Conservation (phyloP, 1,139 yeast genomes). For the Maudiozyma humilis region DNA sequence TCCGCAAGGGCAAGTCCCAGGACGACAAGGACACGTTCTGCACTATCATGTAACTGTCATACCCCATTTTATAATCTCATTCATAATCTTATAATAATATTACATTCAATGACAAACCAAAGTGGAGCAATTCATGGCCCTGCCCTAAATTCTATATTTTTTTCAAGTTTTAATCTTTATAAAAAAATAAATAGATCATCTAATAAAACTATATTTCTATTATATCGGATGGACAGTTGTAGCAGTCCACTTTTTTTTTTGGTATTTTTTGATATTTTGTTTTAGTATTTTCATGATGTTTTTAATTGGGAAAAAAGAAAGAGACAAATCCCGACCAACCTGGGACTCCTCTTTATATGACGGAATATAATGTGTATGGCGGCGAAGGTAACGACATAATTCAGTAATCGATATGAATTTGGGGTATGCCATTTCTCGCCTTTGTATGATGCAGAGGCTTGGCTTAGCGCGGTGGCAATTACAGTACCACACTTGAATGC, state of each 20-base stretch:
- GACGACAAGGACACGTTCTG: constrained; percentile 12
- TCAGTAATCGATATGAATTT: too few relatives aligned
- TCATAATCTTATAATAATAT: background rate
- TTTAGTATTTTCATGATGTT: background rate
- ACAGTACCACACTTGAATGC: too few relatives aligned
- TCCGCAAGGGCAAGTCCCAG: constrained; percentile 12
- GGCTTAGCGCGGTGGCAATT: too few relatives aligned
- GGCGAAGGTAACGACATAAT: too few relatives aligned
- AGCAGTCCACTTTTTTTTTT: background rate
- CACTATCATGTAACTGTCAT: constrained; percentile 12
- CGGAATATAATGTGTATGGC: background rate
- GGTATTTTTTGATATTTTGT: background rate
- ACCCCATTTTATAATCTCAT: too few relatives aligned
- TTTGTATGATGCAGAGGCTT: too few relatives aligned
- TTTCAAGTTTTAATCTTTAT: too few relatives aligned
- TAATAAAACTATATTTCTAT: too few relatives aligned
- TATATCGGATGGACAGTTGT: background rate
- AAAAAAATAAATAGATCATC: background rate
- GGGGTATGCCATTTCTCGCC: too few relatives aligned
- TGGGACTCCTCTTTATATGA: background rate
- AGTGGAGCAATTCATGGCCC: too few relatives aligned
- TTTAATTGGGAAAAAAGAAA: background rate
- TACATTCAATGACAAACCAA: too few relatives aligned
- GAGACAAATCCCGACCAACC: background rate
- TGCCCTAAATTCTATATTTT: background rate